These are phyloP conservation scores for Graphilbum fragrans DNA, from an alignment of 2,329 filamentous ascomycete species.

Conservation along the genomic window DNA sequence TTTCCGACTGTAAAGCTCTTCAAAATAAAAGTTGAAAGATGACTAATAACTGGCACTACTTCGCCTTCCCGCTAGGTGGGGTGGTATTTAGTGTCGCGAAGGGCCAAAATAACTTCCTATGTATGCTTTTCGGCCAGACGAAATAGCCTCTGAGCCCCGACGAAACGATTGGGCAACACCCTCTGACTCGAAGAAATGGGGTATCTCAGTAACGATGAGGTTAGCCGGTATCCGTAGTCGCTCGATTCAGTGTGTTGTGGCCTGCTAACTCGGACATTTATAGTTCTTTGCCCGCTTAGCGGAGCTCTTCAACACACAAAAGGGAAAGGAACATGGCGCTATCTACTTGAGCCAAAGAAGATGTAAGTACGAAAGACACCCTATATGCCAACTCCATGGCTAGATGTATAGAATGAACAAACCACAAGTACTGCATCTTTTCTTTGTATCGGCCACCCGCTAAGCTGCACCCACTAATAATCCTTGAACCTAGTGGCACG, in stretches of 20 bases:
- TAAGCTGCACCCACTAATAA: not conserved
- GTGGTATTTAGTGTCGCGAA: no score
- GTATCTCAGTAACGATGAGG: constrained; percentile 27
- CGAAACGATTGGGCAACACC: no score
- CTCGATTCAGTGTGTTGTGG: not conserved
- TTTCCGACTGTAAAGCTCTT: no score
- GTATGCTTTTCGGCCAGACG: no score
- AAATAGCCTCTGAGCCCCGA: no score
- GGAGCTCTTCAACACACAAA: constrained; percentile 54
- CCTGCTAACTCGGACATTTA: not conserved
- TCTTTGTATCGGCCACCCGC: no score
- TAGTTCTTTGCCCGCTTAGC: constrained; percentile 64
- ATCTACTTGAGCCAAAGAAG: constrained; percentile 69
- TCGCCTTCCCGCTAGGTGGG: no score
- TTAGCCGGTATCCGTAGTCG: constrained; percentile 6
- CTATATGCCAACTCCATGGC: no score
- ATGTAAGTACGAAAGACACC: constrained; percentile 36
- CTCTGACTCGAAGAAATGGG: constrained; percentile 15
- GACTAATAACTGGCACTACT: no score
- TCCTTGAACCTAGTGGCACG: constrained; percentile 2
- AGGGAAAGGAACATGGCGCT: constrained; percentile 59
- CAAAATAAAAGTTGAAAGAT: no score
- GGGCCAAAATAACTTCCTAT: no score
- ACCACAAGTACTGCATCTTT: no score
- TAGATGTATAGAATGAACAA: not conserved